These are phyloP conservation scores for Fusarium tjaetaba DNA, from an alignment of 2,329 filamentous ascomycete genomes.

Conservation along the genomic window DNA sequence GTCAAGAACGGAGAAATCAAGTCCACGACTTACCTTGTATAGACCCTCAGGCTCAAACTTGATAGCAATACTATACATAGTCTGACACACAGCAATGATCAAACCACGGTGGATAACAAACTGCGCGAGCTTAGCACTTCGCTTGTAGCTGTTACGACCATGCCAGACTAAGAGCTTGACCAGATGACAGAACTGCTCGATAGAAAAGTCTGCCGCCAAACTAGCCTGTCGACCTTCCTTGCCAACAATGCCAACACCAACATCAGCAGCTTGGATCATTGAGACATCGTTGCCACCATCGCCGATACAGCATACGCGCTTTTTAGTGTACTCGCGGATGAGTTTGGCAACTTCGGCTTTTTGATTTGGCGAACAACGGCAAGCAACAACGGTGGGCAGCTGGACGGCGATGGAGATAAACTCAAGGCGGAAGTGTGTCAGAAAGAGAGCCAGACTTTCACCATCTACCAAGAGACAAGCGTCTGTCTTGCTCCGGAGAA, in stretches of 20 bases:
- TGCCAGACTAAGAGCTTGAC: constrained; percentile 99
- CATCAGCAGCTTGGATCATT: constrained; percentile 99
- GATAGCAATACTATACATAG: constrained; percentile 94
- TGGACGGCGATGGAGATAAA: constrained; percentile 91
- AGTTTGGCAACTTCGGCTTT: constrained; percentile 93
- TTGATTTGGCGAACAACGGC: constrained; percentile 94
- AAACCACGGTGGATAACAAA: constrained; percentile 98
- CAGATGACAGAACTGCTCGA: constrained; percentile 93
- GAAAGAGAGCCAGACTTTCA: constrained; percentile 84
- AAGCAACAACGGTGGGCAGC: constrained; percentile 92
- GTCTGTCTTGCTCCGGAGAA: constrained; percentile 87
- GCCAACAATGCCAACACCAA: constrained; percentile 96
- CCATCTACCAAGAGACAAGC: constrained; percentile 92
- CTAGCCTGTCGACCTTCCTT: constrained; percentile 97
- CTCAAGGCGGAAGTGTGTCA: constrained; percentile 81
- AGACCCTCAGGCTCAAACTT: constrained; percentile 93
- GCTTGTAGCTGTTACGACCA: constrained; percentile 95
- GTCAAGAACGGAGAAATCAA: background rate
- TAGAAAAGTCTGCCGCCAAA: constrained; percentile 94
- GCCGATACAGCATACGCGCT: constrained; percentile 96
- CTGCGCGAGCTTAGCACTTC: constrained; percentile 92
- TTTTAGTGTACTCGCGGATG: constrained; percentile 91
- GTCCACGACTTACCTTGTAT: constrained; percentile 69
- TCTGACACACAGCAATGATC: constrained; percentile 95
- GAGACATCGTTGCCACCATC: constrained; percentile 98